These are phyloP conservation scores for Artemisia tridentata DNA, from an alignment of 129 eudicot genomes.

Conservation along the genomic window DNA sequence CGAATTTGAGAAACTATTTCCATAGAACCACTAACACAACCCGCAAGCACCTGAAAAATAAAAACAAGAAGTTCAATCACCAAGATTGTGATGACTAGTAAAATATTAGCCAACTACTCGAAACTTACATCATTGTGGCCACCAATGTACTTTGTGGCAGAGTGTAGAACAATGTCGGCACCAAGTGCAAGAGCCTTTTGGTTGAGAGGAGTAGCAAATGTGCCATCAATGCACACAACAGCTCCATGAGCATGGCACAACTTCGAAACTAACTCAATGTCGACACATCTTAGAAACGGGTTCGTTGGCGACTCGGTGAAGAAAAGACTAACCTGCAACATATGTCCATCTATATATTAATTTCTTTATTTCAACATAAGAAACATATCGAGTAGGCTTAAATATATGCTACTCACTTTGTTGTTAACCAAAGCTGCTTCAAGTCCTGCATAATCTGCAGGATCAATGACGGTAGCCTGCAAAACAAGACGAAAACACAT, in stretches of 20 bases:
- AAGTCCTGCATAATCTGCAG: conserved; percentile 69
- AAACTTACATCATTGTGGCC: conserved; percentile 87
- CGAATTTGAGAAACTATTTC: conserved; percentile 65
- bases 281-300: conserved; percentile 85
- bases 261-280: conserved; percentile 83
- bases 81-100: not conserved
- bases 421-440: conserved; percentile 51
- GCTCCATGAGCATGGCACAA: conserved; percentile 82
- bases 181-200: conserved; percentile 93
- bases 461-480: conserved; percentile 67
- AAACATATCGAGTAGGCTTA: not conserved
- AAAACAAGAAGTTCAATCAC: not conserved
- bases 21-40: conserved; percentile 77
- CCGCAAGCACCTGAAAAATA: conserved; percentile 72
- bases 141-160: conserved; percentile 80
- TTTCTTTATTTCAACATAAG: not conserved
- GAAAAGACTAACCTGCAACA: conserved; percentile 68
- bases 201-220: conserved; percentile 88
- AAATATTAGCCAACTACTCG: not conserved
- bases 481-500: too few relatives aligned
- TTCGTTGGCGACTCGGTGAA: conserved; percentile 93
- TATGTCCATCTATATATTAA: not conserved
- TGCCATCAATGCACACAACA: conserved; percentile 81
- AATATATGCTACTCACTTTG: conserved; percentile 44
- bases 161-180: conserved; percentile 81